A percentile compares a stretch with the other conserved stretches of the same genome.
These are phyloP conservation scores for Candida coleopterorum DNA, from an alignment of 805 yeast species.

Conservation along the genomic window DNA sequence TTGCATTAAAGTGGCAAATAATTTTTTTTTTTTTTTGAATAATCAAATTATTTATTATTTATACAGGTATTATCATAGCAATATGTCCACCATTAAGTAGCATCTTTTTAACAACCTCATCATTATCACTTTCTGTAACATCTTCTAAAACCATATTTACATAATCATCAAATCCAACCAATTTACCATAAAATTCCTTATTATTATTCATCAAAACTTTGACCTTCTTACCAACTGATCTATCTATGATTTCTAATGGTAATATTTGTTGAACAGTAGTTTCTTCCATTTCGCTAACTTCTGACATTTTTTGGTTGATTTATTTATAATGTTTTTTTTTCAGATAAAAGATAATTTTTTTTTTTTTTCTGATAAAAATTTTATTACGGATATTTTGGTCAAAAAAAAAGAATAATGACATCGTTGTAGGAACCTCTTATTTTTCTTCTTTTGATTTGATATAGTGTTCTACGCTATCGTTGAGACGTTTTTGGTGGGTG, in stretches of 20 bases:
- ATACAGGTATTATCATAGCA: conserved; percentile 49
- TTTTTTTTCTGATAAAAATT: too few species aligned
- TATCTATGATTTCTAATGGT: conserved; percentile 86
- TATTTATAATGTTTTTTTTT: too few species aligned
- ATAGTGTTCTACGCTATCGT: too few species aligned
- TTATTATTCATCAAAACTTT: conserved; percentile 61
- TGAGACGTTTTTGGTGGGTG: too few species aligned
- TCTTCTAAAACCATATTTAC: conserved; percentile 87
- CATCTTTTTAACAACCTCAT: conserved; percentile 50
- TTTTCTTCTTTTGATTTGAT: too few species aligned
- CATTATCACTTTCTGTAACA: conserved; percentile 56
- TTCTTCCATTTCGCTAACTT: conserved; percentile 13
- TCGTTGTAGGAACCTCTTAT: too few species aligned
- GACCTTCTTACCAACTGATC: conserved; percentile 74
- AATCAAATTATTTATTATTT: background rate
- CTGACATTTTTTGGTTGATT: conserved; percentile 26
- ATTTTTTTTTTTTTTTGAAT: background rate
- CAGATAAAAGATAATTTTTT: too few species aligned
- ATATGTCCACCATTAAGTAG: conserved; percentile 68
- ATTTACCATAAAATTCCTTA: conserved; percentile 82
- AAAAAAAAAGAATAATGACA: too few species aligned
- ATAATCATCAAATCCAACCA: conserved; percentile 92
- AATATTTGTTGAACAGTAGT: conserved; percentile 25
- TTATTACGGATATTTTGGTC: too few species aligned
- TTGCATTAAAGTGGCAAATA: too few species aligned